phyloP scores from a whole-genome alignment of 2,329 filamentous ascomycete genomes.

The Whalleya microplaca region DNA sequence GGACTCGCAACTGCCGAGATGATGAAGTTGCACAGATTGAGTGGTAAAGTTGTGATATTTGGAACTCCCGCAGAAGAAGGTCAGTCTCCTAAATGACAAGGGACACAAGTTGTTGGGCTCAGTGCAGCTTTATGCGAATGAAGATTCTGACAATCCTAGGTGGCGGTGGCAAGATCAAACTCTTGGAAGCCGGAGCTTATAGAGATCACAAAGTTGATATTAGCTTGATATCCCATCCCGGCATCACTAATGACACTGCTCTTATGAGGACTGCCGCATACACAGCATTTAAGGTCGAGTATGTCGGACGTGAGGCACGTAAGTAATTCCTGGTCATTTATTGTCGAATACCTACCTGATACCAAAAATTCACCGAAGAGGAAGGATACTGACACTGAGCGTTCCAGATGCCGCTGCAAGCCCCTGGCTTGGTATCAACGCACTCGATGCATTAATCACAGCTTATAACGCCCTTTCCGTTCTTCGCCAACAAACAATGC shows the following conservation, averaged over 20 bases:
- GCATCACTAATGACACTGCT: slow-evolving; percentile 47
- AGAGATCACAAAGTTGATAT: slow-evolving; percentile 42
- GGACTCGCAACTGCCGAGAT: slow-evolving; percentile 51
- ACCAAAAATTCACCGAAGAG: not conserved
- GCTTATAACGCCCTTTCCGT: slow-evolving; percentile 53
- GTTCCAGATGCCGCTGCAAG: slow-evolving; percentile 51
- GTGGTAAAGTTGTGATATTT: slow-evolving; percentile 50
- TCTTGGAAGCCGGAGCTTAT: slow-evolving; percentile 50
- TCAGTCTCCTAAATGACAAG: slow-evolving; percentile 2
- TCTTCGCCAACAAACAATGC: slow-evolving; percentile 59
- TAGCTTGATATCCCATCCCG: slow-evolving; percentile 47
- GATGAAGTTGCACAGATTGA: slow-evolving; percentile 45
- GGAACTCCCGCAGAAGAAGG: slow-evolving; percentile 60
- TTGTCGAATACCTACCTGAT: not conserved
- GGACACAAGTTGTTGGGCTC: not conserved
- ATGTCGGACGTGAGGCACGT: slow-evolving; percentile 56
- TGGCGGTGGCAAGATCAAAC: slow-evolving; percentile 53
- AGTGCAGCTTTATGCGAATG: not conserved
- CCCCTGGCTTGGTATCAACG: slow-evolving; percentile 65
- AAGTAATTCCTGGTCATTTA: not conserved
- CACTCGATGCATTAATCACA: slow-evolving; percentile 58
- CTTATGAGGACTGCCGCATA: slow-evolving; percentile 58
- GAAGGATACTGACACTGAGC: slow-evolving; percentile 5
- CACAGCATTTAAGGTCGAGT: slow-evolving; percentile 52
- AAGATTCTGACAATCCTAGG: slow-evolving; percentile 30